A percentile compares a stretch with the other conserved stretches of the same genome.
Evolutionary conservation across 164 flowering plant species (phyloP).

Genomic region (Piper betle): DNA sequence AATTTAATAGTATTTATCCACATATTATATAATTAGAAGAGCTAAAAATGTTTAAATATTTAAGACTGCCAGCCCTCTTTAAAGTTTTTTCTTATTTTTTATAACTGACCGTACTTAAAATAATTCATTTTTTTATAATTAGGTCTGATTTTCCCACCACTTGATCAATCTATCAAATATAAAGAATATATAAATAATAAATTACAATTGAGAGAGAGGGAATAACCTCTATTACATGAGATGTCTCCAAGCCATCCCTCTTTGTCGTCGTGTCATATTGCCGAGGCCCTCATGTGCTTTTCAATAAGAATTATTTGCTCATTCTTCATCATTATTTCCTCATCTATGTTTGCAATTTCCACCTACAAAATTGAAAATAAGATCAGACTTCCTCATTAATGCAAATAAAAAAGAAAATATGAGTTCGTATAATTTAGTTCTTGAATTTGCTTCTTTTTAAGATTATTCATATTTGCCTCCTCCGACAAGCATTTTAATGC

Average conservation of each 20-base stretch:
- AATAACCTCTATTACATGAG: slow-evolving; percentile 39
- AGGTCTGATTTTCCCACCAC: too few relatives aligned
- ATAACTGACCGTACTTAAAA: too few relatives aligned
- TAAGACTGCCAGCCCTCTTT: too few relatives aligned
- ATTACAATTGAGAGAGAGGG: too few relatives aligned
- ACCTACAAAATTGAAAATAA: slow-evolving; percentile 26
- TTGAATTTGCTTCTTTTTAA: slow-evolving; percentile 48
- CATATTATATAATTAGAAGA: too few relatives aligned
- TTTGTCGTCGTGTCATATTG: slow-evolving; percentile 25
- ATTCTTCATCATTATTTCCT: slow-evolving; percentile 58
- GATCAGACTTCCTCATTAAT: not conserved
- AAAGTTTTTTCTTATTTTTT: too few relatives aligned
- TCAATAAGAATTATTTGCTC: slow-evolving; percentile 63
- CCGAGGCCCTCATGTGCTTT: slow-evolving; percentile 52
- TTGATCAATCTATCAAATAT: too few relatives aligned
- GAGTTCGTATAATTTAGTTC: slow-evolving; percentile 25
- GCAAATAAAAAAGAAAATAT: not conserved
- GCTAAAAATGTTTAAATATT: too few relatives aligned
- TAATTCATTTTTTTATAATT: too few relatives aligned
- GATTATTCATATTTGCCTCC: slow-evolving; percentile 52
- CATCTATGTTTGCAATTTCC: slow-evolving; percentile 56
- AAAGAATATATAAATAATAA: too few relatives aligned
- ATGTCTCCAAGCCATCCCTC: slow-evolving; percentile 39
- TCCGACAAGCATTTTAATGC: slow-evolving; percentile 65
- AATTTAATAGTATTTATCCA: too few relatives aligned